Conservation (phyloP, 2,329 filamentous ascomycete genomes). For the Clonostachys rhizophaga region DNA sequence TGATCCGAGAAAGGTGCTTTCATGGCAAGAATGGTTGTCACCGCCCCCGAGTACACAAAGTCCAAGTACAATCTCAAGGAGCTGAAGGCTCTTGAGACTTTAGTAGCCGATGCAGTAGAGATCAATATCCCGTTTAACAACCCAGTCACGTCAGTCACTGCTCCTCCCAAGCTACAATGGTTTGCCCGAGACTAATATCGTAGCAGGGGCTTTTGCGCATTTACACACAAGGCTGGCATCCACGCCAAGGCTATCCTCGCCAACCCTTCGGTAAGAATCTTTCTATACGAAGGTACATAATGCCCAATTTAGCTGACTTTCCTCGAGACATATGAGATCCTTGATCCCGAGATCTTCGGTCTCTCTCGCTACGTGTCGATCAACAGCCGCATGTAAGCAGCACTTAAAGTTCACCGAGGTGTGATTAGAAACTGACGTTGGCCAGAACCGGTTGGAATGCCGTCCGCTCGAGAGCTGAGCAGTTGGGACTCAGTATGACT, state of each 20-base stretch:
- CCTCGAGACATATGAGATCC: constrained; percentile 5
- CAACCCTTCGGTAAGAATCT: not conserved
- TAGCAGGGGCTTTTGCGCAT: constrained; percentile 2
- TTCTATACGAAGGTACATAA: too few species aligned
- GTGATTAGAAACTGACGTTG: constrained; percentile 23
- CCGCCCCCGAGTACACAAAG: constrained; percentile 75
- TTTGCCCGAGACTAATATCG: not conserved
- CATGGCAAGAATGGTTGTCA: constrained; percentile 7
- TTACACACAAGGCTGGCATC: constrained; percentile 26
- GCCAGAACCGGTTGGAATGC: constrained; percentile 78
- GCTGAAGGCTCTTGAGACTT: constrained; percentile 83
- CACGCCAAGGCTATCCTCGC: constrained; percentile 23
- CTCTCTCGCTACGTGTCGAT: constrained; percentile 3
- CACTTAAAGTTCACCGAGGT: not conserved
- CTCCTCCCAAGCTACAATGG: not conserved
- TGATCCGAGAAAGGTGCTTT: constrained; percentile 2
- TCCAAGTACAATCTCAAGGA: constrained; percentile 85
- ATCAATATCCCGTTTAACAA: constrained; percentile 18
- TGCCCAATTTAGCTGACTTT: constrained; percentile 2
- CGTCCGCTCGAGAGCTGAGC: constrained; percentile 81
- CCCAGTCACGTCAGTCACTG: constrained; percentile 12
- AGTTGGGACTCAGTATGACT: constrained; percentile 30
- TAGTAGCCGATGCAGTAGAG: constrained; percentile 70
- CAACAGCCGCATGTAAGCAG: constrained; percentile 2
- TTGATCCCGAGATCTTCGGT: constrained; percentile 1